Percentiles rank a stretch among this genome's conserved stretches.
Conservation (phyloP, 2,329 filamentous ascomycete species). For the Aureobasidium mangrovei region DNA sequence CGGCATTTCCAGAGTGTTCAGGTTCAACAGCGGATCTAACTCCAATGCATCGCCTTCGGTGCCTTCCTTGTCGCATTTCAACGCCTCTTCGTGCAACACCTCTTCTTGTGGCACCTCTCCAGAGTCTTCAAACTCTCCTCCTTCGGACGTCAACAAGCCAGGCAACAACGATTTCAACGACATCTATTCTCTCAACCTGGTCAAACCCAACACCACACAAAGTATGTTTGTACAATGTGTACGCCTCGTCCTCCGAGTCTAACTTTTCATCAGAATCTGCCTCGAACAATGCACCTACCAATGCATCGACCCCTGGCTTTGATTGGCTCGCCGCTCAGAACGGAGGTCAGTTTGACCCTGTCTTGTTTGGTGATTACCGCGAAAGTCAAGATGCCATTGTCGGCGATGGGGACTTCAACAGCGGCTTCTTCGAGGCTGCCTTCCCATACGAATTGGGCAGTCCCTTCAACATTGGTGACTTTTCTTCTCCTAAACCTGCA, state of each 20-base stretch:
- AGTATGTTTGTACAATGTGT: neutral
- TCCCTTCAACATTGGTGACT: constrained; percentile 55
- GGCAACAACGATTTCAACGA: constrained; percentile 16
- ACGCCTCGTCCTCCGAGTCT: neutral
- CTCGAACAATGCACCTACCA: neutral
- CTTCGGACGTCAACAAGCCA: constrained; percentile 39
- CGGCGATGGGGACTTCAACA: constrained; percentile 54
- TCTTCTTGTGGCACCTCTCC: constrained; percentile 62
- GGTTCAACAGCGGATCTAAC: constrained; percentile 40
- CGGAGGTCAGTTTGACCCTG: constrained; percentile 78
- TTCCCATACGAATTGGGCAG: constrained; percentile 59
- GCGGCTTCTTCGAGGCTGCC: constrained; percentile 66
- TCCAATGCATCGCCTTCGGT: constrained; percentile 43
- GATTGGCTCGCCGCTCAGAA: constrained; percentile 75
- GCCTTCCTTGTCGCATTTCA: constrained; percentile 43
- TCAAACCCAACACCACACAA: constrained; percentile 10
- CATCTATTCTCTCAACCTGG: constrained; percentile 9
- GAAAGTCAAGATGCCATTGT: constrained; percentile 80
- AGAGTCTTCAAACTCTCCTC: constrained; percentile 63
- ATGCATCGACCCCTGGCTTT: constrained; percentile 36
- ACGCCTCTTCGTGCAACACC: constrained; percentile 53
- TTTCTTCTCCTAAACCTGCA: constrained; percentile 27
- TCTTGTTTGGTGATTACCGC: constrained; percentile 84
- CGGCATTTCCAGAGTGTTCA: constrained; percentile 39
- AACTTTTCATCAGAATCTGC: constrained; percentile 3